Evolutionary conservation across 345 rosid genomes (phyloP), one percentile per base, ranked within the genome.

Genomic region (Linum tenue): DNA sequence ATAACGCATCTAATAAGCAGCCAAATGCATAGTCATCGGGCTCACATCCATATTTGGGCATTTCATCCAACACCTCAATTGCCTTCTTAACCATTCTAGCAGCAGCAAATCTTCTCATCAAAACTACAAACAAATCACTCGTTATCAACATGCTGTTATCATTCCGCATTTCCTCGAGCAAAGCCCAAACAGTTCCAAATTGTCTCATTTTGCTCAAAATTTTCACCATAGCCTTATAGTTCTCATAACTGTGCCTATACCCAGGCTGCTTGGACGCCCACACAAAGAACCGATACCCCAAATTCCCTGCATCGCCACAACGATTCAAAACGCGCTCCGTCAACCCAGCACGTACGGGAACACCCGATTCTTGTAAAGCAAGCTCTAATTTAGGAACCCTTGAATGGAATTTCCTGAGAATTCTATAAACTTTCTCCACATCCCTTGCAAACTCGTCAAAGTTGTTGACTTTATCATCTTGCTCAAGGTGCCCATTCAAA

Each of bases 241-340:
- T 81, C 56, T 90, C 86, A 4, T 80, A 85, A 63, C 83, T 85
- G 63, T 84, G 95, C 62, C 71, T 71, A 59, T 84, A 88, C 9
- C 87, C 82, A 0, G 96, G 89, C 69, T 80, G 99, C 73, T 86
- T 88, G 51, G 91, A 82, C 1, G 92, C 95, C 97, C 97, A 88
- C 2, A 77, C 81, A 67, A 83, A 90, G 81, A 86, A 90, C 61
- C 75, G 83, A 69, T 88, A 90, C 44, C 92, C 99, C 37, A 94
- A 72, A 79, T 72, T 88, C 67, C 99, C 96, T 0, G 90, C 97
- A 69, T 90, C 95, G 0, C 99, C 96, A 10, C 97, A 94, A 11
- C 99, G 96, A 75, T 79, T 86, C 68, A 94, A 55, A 7, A 94
- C 96, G 7, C 95, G 88, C 69, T 86, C 96, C 4, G 88, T 83